Percentiles rank a stretch among this genome's conserved stretches.
phyloP scores from a whole-genome alignment of 2,329 filamentous ascomycete species.

The Fusarium sp. region DNA sequence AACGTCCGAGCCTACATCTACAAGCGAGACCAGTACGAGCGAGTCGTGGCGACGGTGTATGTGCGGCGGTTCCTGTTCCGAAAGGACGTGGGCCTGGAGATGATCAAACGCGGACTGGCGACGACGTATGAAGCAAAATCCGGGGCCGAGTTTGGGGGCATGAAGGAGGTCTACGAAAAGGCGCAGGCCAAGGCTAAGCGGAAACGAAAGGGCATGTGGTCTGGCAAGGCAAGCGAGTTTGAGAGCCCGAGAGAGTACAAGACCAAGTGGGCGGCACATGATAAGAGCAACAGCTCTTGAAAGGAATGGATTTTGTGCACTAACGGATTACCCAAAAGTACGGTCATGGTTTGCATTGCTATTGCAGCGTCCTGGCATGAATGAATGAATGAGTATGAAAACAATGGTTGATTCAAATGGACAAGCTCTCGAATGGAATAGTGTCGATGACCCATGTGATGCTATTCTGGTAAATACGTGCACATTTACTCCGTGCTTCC shows the following conservation, averaged over 20 bases:
- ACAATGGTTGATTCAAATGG: background rate
- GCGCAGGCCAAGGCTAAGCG: conserved; percentile 75
- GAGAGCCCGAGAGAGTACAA: conserved; percentile 95
- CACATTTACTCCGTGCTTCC: background rate
- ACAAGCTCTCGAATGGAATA: background rate
- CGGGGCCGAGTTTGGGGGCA: conserved; percentile 87
- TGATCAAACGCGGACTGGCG: conserved; percentile 86
- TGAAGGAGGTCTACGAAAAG: conserved; percentile 71
- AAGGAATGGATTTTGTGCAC: conserved; percentile 15
- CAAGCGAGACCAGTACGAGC: conserved; percentile 89
- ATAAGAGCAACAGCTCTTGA: conserved; percentile 34
- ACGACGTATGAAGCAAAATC: conserved; percentile 94
- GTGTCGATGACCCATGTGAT: background rate
- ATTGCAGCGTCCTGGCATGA: background rate
- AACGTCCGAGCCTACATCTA: conserved; percentile 87
- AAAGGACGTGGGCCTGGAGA: conserved; percentile 87
- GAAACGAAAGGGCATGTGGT: conserved; percentile 81
- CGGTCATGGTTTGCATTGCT: conserved; percentile 12
- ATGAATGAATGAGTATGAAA: background rate
- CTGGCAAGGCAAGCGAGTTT: conserved; percentile 68
- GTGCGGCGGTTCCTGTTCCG: conserved; percentile 76
- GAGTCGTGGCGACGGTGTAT: conserved; percentile 87
- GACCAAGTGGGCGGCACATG: conserved; percentile 53
- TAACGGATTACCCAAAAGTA: background rate
- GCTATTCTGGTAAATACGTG: conserved; percentile 13